Evolutionary conservation across 345 rosid species (phyloP).

Genomic region (Populus davidiana): DNA sequence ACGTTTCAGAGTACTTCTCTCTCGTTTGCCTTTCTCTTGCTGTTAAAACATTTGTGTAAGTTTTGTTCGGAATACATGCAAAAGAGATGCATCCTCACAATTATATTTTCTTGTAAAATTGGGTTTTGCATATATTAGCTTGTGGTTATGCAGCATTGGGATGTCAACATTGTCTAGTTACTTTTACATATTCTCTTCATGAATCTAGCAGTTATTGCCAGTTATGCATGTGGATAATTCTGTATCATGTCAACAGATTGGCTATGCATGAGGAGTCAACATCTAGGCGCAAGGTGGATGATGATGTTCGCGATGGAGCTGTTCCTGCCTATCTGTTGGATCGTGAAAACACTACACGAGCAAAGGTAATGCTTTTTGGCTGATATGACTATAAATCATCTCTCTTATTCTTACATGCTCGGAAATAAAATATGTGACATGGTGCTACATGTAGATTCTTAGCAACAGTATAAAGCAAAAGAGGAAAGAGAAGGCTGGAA

Average conservation of each 20-base stretch:
- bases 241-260: constrained; percentile 45
- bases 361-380: constrained; percentile 47
- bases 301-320: constrained; percentile 90
- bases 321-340: constrained; percentile 91
- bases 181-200: not conserved
- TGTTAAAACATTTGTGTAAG: not conserved
- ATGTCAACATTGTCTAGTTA: not conserved
- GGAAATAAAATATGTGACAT: not conserved
- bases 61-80: not conserved
- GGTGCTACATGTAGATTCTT: constrained; percentile 49
- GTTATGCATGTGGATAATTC: not conserved
- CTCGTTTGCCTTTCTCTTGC: not conserved
- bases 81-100: not conserved
- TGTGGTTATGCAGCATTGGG: not conserved
- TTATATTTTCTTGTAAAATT: not conserved
- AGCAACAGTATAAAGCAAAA: constrained; percentile 95
- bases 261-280: constrained; percentile 92
- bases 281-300: constrained; percentile 76
- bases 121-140: not conserved
- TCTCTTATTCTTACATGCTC: not conserved
- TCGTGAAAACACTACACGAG: constrained; percentile 81
- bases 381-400: not conserved
- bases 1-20: not conserved
- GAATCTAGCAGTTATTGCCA: not conserved
- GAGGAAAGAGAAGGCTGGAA: constrained; percentile 95